Base-by-base conservation (phyloP, 2,329 filamentous ascomycete species). In the Chaetothyriales sp. region DNA sequence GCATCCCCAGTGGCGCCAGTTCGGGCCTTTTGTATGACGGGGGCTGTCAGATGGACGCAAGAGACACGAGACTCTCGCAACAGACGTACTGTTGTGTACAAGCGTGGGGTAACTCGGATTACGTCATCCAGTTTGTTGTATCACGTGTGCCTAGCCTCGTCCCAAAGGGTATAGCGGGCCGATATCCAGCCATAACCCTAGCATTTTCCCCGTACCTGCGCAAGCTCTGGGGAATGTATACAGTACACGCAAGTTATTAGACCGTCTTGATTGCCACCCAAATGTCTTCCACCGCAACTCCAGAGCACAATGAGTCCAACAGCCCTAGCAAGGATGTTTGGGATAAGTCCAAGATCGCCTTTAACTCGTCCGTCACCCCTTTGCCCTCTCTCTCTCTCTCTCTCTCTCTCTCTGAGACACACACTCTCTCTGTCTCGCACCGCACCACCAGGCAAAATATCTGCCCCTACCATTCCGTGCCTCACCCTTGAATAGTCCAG, bases 301-400 rank as follows among this genome's bases (percentile, higher is more conserved):
- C 53, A 18, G 44, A 48, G 28, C 47, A 53, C 28, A 18, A 51
- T 15, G 32, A 15, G 32, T 39, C 32, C 32, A 15, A 39, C 32
- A 15, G 15, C 25, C 15, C 47, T 12, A 43, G 51, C 22, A 43
- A 22, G 5, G 52, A 47, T 22, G 47, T 48, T 12, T 57, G 57
- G 57, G 53, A 57, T 18, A 54, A 57, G 39, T 51, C 50, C 19
- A 51, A 52, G 36, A 46, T 28, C 18, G 51, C 43, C 10, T 59
- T 57, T 43, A 42, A 53, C 46, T 44, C 51, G 56, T 58, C 54
- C 32, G 55, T 46, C 8, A 19, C 7, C n/a, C 28, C n/a, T 49
- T 44, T 18, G 28, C 36, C 4, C 19, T 20, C 6, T 19, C 28
- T 36, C 18, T 18, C 26, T 5, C 18, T 39, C 28, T n/a, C 25